phyloP scores from a whole-genome alignment of 441 rosid species.

The Populus hybrid region DNA sequence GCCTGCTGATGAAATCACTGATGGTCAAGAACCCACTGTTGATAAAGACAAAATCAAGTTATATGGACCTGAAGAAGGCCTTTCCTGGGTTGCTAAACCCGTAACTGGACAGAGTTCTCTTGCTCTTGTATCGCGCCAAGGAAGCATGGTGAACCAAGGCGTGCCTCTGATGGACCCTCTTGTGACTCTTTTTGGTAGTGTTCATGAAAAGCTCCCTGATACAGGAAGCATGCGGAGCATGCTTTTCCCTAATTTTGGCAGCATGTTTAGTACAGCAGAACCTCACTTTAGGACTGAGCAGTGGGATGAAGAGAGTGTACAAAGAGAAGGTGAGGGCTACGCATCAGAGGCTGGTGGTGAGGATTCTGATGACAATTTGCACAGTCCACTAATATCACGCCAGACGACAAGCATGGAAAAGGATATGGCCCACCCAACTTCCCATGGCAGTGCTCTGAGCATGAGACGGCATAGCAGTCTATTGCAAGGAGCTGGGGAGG shows the following conservation, averaged over 20 bases:
- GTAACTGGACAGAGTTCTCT: conserved; percentile 58
- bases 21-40: conserved; percentile 33
- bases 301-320: conserved; percentile 85
- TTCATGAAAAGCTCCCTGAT: conserved; percentile 83
- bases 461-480: conserved; percentile 61
- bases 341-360: conserved; percentile 58
- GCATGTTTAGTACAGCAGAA: conserved; percentile 89
- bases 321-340: conserved; percentile 62
- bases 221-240: conserved; percentile 86
- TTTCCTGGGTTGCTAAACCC: conserved; percentile 83
- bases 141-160: conserved; percentile 61
- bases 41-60: conserved; percentile 64
- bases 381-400: conserved; percentile 88
- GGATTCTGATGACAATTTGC: conserved; percentile 83
- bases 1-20: conserved; percentile 33
- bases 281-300: conserved; percentile 59
- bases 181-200: conserved; percentile 87
- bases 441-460: conserved; percentile 53
- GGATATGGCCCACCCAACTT: conserved; percentile 47
- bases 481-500: conserved; percentile 56
- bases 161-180: conserved; percentile 79
- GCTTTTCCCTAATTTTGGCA: conserved; percentile 85
- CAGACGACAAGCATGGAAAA: conserved; percentile 34
- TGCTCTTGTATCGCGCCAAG: conserved; percentile 67
- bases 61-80: conserved; percentile 74